These are phyloP conservation scores for Eucalyptus sp. DNA, from an alignment of 345 rosid genomes.

Conservation along the genomic window DNA sequence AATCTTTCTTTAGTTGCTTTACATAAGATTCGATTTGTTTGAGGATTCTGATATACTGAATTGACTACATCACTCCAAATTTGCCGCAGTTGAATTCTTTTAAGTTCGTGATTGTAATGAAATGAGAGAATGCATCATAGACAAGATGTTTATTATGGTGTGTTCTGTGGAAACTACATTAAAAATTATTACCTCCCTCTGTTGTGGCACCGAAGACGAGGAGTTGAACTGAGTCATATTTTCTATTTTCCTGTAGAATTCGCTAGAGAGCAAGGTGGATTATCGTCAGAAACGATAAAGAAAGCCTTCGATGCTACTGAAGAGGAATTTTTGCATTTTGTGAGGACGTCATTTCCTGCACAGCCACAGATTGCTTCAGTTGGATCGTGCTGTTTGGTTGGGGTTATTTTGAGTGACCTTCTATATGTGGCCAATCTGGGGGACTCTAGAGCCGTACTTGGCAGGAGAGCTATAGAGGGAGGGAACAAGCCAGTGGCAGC, in stretches of 20 bases:
- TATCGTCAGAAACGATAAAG: conserved; percentile 70
- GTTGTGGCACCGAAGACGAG: neutral
- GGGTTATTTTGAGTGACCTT: conserved; percentile 62
- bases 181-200: neutral
- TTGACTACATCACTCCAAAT: neutral
- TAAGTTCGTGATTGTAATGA: neutral
- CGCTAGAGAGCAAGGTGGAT: conserved; percentile 67
- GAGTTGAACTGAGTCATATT: neutral
- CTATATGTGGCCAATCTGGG: conserved; percentile 91
- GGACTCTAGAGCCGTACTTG: conserved; percentile 94
- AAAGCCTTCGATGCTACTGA: conserved; percentile 86
- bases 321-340: conserved; percentile 76
- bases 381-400: conserved; percentile 93
- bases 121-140: neutral
- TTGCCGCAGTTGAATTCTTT: neutral
- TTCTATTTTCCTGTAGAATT: conserved; percentile 34
- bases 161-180: neutral
- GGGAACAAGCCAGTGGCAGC: conserved; percentile 37
- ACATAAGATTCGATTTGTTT: neutral
- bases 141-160: neutral
- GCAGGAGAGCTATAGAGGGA: conserved; percentile 31
- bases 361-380: conserved; percentile 88
- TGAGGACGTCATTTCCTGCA: conserved; percentile 45
- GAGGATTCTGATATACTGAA: neutral
- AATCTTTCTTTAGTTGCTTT: neutral